Conservation (phyloP, 306 rosid genomes). For the Glycyrrhiza uralensis region DNA sequence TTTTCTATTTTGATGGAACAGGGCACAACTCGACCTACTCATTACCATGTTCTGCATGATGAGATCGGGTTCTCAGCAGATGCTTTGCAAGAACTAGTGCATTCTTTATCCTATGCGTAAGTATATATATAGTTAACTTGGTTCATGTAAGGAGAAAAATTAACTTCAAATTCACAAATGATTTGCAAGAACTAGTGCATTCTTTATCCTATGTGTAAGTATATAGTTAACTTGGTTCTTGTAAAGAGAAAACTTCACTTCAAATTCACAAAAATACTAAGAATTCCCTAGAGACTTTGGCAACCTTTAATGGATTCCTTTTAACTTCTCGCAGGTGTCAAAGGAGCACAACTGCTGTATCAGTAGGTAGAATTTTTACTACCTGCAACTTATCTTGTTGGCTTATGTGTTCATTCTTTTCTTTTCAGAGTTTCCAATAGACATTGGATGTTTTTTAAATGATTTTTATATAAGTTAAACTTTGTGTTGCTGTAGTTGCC, state of each 20-base stretch:
- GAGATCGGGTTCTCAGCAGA: slow-evolving; percentile 40
- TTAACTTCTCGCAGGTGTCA: slow-evolving; percentile 22
- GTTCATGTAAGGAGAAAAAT: too few species aligned
- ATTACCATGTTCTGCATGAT: slow-evolving; percentile 37
- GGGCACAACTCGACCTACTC: slow-evolving; percentile 48
- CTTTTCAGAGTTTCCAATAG: too few species aligned
- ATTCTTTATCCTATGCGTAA: slow-evolving; percentile 32
- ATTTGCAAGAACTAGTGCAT: slow-evolving; percentile 40
- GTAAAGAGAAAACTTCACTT: not conserved
- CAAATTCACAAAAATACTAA: too few species aligned
- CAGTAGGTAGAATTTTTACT: slow-evolving; percentile 27
- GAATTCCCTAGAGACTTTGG: not conserved
- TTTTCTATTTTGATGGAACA: too few species aligned
- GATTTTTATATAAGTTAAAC: too few species aligned
- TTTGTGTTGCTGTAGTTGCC: slow-evolving; percentile 30
- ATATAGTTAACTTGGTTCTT: not conserved
- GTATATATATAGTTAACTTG: not conserved
- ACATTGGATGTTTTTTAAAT: too few species aligned
- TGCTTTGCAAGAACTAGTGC: slow-evolving; percentile 35
- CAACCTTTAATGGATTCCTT: not conserved
- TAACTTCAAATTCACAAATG: too few species aligned
- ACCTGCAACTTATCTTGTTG: not conserved
- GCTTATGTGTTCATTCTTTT: too few species aligned
- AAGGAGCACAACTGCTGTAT: slow-evolving; percentile 44
- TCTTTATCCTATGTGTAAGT: slow-evolving; percentile 40